Conservation (phyloP, 345 rosid genomes). For the Populus ilicifolia region DNA sequence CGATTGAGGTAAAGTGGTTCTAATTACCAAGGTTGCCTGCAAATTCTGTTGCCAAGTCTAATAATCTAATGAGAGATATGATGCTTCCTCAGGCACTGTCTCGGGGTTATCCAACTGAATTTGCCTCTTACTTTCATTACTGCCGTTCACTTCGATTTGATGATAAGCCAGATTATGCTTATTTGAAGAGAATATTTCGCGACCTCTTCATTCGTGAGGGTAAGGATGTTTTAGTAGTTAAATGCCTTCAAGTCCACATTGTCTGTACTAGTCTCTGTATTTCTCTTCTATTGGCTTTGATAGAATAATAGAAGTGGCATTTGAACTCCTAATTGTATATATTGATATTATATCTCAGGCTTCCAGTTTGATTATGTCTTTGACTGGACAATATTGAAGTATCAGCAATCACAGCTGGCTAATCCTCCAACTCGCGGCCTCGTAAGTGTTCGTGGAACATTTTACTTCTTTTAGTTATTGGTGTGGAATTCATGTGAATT, state of each 20-base stretch:
- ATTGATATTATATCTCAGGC: slow-evolving; percentile 35
- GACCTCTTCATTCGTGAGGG: slow-evolving; percentile 94
- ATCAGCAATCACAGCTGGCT: slow-evolving; percentile 78
- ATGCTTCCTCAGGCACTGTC: slow-evolving; percentile 56
- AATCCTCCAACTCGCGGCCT: slow-evolving; percentile 62
- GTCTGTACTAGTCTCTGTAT: not conserved
- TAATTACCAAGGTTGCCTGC: not conserved
- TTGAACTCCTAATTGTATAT: not conserved
- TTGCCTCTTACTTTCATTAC: slow-evolving; percentile 85
- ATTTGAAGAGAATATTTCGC: slow-evolving; percentile 83
- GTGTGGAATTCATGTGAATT: slow-evolving; percentile 4
- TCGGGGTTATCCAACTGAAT: slow-evolving; percentile 86
- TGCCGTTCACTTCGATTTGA: slow-evolving; percentile 86
- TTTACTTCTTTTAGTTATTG: slow-evolving; percentile 10
- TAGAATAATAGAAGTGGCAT: not conserved
- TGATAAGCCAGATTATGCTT: slow-evolving; percentile 88
- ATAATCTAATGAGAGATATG: slow-evolving; percentile 9
- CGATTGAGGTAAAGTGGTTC: slow-evolving; percentile 62
- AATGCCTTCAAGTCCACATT: not conserved
- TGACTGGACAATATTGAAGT: slow-evolving; percentile 95
- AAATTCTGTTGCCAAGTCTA: not conserved
- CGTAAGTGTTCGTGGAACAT: slow-evolving; percentile 35
- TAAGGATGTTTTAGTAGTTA: slow-evolving; percentile 18
- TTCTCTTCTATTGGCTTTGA: not conserved
- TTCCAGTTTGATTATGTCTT: slow-evolving; percentile 91